Base-by-base conservation (phyloP, 2,329 filamentous ascomycete genomes). In the Tolypocladium album region DNA sequence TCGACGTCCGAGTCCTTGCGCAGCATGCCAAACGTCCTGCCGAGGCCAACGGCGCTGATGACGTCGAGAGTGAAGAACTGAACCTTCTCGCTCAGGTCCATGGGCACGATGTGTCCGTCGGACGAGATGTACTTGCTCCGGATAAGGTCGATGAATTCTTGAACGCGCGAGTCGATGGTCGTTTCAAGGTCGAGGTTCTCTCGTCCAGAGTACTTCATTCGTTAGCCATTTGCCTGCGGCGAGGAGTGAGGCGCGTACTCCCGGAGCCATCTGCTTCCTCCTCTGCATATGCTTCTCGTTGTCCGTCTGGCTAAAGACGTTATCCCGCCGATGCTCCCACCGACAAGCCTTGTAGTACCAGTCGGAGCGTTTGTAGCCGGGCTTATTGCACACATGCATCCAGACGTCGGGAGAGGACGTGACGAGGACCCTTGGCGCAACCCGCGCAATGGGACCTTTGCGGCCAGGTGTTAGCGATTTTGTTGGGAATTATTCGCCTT, bases 21-120 rank as follows among this genome's bases (percentile, higher is more conserved):
- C 3, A 84, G 69, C 65, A 81, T 75, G 34, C 80, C 79, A 59
- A 81, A 83, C 0, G 76, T 57, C 17, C 74, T 69, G n/a, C 81
- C 80, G 20, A 83, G 75, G 0, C 78, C 78, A 20, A 84, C 69
- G 31, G 74, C 71, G 52, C 75, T 79, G 61, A 84, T 80, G 11
- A 82, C 78, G 63, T 84, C 82, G 1, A 84, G 69, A 0, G 80
- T 79, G 60, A 83, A 79, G 67, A 74, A 82, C 22, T 80, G 76
- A 0, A 78, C 68, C 59, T 79, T 79, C 20, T 70, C 66, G 11
- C 76, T 78, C 9, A 83, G 66, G 60, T 83, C 79, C 66, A 82
- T 73, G 0, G 69, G 72, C 7, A 66, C 63, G 12, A 69, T 62
- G 0, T 61, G 60, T 7, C 56, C 22, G 0, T 70, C 63, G 7